A percentile compares a stretch with the other conserved stretches of the same genome.
These are phyloP conservation scores for Gorgonomyces haynaldii DNA, from an alignment of 192 early-diverging fungal species.

Conservation along the genomic window DNA sequence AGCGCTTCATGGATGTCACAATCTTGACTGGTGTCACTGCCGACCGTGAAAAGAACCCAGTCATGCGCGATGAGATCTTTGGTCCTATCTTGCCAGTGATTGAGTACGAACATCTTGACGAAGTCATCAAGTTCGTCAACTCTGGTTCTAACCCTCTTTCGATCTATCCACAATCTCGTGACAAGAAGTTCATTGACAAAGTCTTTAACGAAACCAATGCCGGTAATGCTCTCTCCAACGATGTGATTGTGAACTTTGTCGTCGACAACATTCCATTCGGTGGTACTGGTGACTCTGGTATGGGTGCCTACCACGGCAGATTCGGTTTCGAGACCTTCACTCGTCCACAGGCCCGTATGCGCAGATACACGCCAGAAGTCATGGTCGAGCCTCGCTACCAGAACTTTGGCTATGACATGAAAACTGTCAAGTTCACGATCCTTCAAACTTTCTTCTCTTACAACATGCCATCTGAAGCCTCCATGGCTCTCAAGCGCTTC, in stretches of 20 bases:
- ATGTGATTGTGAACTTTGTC: constrained; percentile 52
- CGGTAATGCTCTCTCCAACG: constrained; percentile 71
- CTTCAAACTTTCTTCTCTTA: no score
- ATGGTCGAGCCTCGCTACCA: no score
- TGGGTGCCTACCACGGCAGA: constrained; percentile 75
- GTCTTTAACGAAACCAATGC: constrained; percentile 60
- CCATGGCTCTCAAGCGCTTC: no score
- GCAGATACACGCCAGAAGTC: no score
- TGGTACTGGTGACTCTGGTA: constrained; percentile 74
- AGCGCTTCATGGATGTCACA: constrained; percentile 71
- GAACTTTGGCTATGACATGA: no score
- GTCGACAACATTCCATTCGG: constrained; percentile 65
- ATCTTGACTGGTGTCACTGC: constrained; percentile 59
- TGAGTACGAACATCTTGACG: constrained; percentile 19
- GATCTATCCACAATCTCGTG: constrained; percentile 61
- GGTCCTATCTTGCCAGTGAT: constrained; percentile 83
- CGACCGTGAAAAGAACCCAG: constrained; percentile 23
- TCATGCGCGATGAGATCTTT: constrained; percentile 82
- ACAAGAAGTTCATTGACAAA: constrained; percentile 33
- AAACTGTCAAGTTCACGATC: no score
- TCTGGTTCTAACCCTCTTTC: constrained; percentile 60
- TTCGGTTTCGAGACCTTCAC: constrained; percentile 70
- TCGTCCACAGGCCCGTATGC: constrained; percentile 43
- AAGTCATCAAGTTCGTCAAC: constrained; percentile 22
- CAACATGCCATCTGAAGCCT: no score